phyloP scores from a whole-genome alignment of 106 monocot species.

The Dioscorea dumetorum region DNA sequence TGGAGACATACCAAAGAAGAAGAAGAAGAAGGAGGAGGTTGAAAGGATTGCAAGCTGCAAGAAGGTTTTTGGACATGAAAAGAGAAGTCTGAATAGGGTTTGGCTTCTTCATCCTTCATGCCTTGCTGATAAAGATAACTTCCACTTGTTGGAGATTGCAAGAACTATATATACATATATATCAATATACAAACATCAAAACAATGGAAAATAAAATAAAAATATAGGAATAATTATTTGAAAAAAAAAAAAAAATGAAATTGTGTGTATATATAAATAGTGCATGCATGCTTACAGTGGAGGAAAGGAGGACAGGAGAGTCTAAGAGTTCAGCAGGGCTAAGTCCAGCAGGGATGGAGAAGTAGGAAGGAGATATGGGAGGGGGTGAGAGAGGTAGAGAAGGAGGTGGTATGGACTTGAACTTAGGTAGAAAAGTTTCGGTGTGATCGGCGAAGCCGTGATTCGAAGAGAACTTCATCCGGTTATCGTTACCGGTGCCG shows the following conservation, averaged over 20 bases:
- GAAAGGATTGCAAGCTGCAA: too few relatives aligned
- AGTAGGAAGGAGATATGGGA: conserved; percentile 22
- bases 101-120: conserved; percentile 24
- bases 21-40: too few relatives aligned
- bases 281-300: conserved; percentile 1
- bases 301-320: conserved; percentile 40
- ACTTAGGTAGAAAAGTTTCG: conserved; percentile 19
- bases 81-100: conserved; percentile 25
- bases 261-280: background rate
- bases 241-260: background rate
- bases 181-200: background rate
- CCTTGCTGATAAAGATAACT: conserved; percentile 18
- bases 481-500: background rate
- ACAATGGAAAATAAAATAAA: background rate
- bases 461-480: background rate
- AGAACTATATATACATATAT: conserved; percentile 1
- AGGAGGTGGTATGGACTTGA: conserved; percentile 26
- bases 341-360: conserved; percentile 39
- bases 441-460: background rate
- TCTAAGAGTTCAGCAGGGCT: conserved; percentile 43
- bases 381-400: conserved; percentile 24
- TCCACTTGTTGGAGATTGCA: conserved; percentile 34
- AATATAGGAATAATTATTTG: background rate
- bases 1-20: too few relatives aligned
- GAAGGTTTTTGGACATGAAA: conserved; percentile 18